A percentile compares a stretch with the other conserved stretches of the same genome.
These are phyloP conservation scores for Neovahlkampfia damariscottae DNA, from an alignment of 78 protist species.

Conservation along the genomic window DNA sequence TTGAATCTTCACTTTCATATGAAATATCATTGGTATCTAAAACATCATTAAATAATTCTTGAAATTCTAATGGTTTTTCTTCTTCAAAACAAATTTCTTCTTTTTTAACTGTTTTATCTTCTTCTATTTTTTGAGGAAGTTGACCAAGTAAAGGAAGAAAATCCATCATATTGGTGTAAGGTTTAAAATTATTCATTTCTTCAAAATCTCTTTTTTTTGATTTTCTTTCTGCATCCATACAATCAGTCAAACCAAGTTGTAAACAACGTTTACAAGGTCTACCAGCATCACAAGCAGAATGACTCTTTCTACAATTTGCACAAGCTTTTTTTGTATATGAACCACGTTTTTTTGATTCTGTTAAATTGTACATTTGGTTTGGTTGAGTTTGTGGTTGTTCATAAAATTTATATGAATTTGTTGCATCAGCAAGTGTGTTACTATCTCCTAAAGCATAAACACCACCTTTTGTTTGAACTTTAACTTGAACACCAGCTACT, in stretches of 20 bases:
- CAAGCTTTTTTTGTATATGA: not conserved
- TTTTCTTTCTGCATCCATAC: not conserved
- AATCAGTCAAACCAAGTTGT: not conserved
- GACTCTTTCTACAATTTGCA: not conserved
- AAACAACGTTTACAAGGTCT: not conserved
- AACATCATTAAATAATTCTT: too few relatives aligned
- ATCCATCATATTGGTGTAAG: not conserved
- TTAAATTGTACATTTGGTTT: not conserved
- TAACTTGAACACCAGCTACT: constrained; percentile 71
- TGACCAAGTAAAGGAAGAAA: too few relatives aligned
- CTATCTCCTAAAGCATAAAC: not conserved
- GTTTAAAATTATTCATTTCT: too few relatives aligned
- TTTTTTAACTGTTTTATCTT: too few relatives aligned
- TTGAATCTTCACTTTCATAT: too few relatives aligned
- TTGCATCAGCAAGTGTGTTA: not conserved
- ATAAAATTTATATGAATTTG: not conserved
- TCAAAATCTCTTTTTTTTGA: not conserved
- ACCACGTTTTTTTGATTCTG: not conserved
- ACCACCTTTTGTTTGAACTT: not conserved
- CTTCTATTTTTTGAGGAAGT: too few relatives aligned
- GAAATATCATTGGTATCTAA: too few relatives aligned
- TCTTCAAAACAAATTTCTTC: too few relatives aligned
- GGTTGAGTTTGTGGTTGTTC: not conserved
- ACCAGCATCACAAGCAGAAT: not conserved
- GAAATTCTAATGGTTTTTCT: too few relatives aligned